Evolutionary conservation across 495 filamentous ascomycete genomes (phyloP).

Genomic region (Neurospora cerealis): DNA sequence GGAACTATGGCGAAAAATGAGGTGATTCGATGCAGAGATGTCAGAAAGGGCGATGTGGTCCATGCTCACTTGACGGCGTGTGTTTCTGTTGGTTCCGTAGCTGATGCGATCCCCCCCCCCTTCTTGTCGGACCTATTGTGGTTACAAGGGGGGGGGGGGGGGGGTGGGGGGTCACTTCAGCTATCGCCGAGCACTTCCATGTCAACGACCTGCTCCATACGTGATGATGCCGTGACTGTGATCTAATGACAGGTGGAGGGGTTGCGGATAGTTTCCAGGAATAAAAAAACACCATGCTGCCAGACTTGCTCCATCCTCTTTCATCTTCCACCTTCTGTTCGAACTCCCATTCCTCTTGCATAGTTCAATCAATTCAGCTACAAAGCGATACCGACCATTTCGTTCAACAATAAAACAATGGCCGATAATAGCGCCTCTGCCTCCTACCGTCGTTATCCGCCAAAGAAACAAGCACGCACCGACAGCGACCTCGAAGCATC

Average conservation of each 20-base stretch:
- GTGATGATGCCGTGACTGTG: not conserved
- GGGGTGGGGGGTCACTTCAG: not conserved
- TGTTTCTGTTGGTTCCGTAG: no score
- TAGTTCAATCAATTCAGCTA: not conserved
- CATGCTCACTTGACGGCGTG: no score
- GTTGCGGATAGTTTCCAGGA: not conserved
- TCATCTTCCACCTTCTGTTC: no score
- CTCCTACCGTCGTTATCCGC: not conserved
- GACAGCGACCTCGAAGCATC: not conserved
- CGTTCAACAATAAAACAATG: not conserved
- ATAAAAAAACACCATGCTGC: not conserved
- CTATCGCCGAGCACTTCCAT: not conserved
- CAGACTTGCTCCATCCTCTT: not conserved
- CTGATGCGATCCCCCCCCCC: no score
- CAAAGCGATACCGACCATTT: not conserved
- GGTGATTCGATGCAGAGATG: no score
- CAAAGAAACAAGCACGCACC: not conserved
- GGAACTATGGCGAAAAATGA: no score
- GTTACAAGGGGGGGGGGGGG: not conserved
- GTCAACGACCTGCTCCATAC: not conserved
- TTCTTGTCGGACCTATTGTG: no score
- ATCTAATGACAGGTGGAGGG: not conserved
- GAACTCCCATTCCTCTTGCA: not conserved
- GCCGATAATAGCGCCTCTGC: not conserved
- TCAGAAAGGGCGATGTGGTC: no score